A percentile compares a stretch with the other conserved stretches of the same genome.
Evolutionary conservation across 768 basidiomycete species (phyloP).

Genomic region (Suillus cothurnatus): DNA sequence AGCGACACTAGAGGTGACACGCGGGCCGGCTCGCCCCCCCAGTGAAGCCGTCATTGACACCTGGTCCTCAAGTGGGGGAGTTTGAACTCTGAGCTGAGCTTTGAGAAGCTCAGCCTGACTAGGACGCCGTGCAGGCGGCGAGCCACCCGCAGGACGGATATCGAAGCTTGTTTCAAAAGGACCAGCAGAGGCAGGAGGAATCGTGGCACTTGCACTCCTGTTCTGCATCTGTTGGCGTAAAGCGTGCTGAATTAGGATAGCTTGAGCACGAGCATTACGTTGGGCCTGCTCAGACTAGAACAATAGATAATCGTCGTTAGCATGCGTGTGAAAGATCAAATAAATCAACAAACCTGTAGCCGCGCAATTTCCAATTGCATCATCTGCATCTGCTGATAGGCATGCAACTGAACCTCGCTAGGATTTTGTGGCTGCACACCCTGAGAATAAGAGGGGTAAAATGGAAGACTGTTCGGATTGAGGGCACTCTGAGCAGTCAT

Average conservation of each 20-base stretch:
- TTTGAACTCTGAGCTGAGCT: conserved; percentile 53
- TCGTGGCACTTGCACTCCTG: conserved; percentile 52
- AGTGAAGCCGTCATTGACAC: conserved; percentile 82
- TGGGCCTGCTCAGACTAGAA: conserved; percentile 67
- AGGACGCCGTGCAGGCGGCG: conserved; percentile 64
- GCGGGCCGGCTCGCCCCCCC: conserved; percentile 75
- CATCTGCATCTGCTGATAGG: conserved; percentile 76
- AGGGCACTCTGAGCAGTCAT: conserved; percentile 52
- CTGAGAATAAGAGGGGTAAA: conserved; percentile 45
- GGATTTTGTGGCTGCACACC: conserved; percentile 42
- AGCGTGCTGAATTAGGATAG: conserved; percentile 65
- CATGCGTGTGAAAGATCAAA: conserved; percentile 6
- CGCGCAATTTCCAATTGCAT: conserved; percentile 82
- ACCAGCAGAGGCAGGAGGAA: conserved; percentile 73
- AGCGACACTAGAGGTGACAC: conserved; percentile 44
- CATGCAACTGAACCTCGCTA: conserved; percentile 55
- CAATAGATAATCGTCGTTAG: conserved; percentile 14
- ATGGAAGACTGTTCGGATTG: conserved; percentile 53
- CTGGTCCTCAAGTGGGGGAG: conserved; percentile 49
- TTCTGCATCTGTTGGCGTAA: conserved; percentile 50
- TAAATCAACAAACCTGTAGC: conserved; percentile 61
- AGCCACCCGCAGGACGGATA: conserved; percentile 54
- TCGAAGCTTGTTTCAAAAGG: conserved; percentile 68
- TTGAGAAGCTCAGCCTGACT: conserved; percentile 69
- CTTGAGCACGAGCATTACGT: conserved; percentile 61